Base-by-base conservation (phyloP, 2,329 filamentous ascomycete species). In the Ophiostoma novo-ulmi region DNA sequence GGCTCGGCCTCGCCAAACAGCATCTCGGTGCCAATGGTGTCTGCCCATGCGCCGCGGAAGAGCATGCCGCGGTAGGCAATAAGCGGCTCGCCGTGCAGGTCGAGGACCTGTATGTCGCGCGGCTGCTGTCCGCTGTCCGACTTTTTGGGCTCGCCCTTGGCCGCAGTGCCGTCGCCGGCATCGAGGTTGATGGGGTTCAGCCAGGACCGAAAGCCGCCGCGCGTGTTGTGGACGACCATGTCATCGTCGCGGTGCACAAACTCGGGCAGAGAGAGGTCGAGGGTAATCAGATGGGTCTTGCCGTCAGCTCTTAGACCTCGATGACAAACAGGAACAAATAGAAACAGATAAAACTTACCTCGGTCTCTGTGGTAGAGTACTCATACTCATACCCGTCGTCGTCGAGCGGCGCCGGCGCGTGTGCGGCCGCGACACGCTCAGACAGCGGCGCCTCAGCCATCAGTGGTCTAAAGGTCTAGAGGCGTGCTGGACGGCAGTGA, bases 1-100 rank as follows among this genome's bases (percentile, higher is more conserved):
- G 39, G 26, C 6, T 52, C 4, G 44, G n/a, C 14, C 20, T 80
- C 80, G 1, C 84, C 85, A 75, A 97, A 90, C 61, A 97, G 86
- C 74, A 94, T 82, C 75, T 96, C 92, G 0, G 93, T 97, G 48
- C 94, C 94, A 63, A 97, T 87, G 72, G 93, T 90, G 73, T 91
- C 88, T 13, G 88, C 86, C 94, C 94, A 98, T 65, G 87, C 82
- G 74, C 93, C 94, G 73, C 88, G 88, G 77, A 94, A 95, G 31
- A 96, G 82, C 73, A 89, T 87, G 39, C 91, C 91, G 71, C 90
- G 86, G 80, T 96, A 96, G 31, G 91, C 90, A 72, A 97, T 85
- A 38, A 97, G 82, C 0, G 94, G 94, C 67, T 91, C 90, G 0
- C 89, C 89, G 78, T 97, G 91, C 3, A 97, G 84, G 38, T 92